These are phyloP conservation scores for Penicillium sp. DNA, from an alignment of 2,329 filamentous ascomycete species.

Conservation along the genomic window DNA sequence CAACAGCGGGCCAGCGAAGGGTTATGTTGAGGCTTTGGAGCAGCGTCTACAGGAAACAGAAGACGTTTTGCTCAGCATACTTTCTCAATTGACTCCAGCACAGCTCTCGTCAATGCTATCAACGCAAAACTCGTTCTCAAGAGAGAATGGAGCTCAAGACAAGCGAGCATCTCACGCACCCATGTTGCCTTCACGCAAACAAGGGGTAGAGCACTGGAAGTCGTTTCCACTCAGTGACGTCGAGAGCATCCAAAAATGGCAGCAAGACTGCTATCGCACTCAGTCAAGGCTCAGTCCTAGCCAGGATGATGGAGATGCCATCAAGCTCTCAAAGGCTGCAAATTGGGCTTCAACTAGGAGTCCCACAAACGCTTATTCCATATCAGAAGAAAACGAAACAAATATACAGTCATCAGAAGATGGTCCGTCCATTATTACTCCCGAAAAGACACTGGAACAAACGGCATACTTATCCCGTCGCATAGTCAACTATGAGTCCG, in stretches of 20 bases:
- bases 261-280: constrained; percentile 24
- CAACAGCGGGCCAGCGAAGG: constrained; percentile 45
- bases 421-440: not conserved
- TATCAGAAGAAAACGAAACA: not conserved
- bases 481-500: not conserved
- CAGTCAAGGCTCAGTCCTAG: not conserved
- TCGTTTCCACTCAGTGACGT: constrained; percentile 32
- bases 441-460: not conserved
- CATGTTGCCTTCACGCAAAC: constrained; percentile 25
- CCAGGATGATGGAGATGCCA: not conserved
- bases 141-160: constrained; percentile 12
- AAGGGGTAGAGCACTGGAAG: constrained; percentile 36
- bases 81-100: constrained; percentile 29
- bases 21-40: constrained; percentile 44
- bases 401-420: not conserved
- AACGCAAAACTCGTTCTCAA: not conserved
- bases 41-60: constrained; percentile 42
- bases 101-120: constrained; percentile 28
- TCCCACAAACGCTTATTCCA: not conserved
- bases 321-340: not conserved
- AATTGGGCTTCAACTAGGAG: not conserved
- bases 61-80: constrained; percentile 33
- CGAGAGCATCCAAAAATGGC: constrained; percentile 34
- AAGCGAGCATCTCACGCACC: constrained; percentile 15
- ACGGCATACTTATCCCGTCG: not conserved